Base-by-base conservation (phyloP, 352 stramenopile genomes). In the Phytophthora pluvialis region DNA sequence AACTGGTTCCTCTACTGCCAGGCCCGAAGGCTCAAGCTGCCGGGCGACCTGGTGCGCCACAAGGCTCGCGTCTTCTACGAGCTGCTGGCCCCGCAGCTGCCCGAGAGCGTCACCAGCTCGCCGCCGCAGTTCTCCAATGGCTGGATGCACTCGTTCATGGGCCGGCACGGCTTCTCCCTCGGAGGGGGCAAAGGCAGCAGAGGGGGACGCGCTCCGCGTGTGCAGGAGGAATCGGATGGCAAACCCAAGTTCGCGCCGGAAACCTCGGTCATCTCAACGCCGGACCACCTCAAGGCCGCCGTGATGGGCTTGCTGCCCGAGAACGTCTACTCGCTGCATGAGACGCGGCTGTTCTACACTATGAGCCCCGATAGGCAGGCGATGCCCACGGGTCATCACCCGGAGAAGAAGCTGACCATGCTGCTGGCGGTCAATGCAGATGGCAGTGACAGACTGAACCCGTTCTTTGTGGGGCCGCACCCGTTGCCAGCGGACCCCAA, bases 91-190 rank as follows among this genome's bases (percentile, higher is more conserved):
- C 64, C 78, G 26, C 68, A 81, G n/a, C 47, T 78, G 33, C 55
- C 61, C 10, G 56, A 68, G 46, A 70, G 58, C 43, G 53, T 72
- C 40, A 67, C 70, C 13, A 61, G 66, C 38, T 62, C 81, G 9
- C 74, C 79, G 42, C 86, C 84, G 33, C 81, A 91, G 65, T 95
- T 95, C 57, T 95, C 84, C n/a, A 95, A 95, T 61, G 86, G 86
- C 1, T 95, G 86, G 86, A 78, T 95, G 73, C 85, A 91, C 55
- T 93, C 83, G 29, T 95, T 93, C 53, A 86, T 93, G 72, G 79
- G 74, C 4, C 73, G 86, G 40, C 83, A 94, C 48, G 83, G 84
- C 1, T 93, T 93, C 52, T 82, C 80, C 29, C 49, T 75, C 1
- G 66, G 56, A 38, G 62, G 62, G 42, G 57, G 60, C 38, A 78